phyloP scores from a whole-genome alignment of 345 rosid species.

The Salix suchowensis region DNA sequence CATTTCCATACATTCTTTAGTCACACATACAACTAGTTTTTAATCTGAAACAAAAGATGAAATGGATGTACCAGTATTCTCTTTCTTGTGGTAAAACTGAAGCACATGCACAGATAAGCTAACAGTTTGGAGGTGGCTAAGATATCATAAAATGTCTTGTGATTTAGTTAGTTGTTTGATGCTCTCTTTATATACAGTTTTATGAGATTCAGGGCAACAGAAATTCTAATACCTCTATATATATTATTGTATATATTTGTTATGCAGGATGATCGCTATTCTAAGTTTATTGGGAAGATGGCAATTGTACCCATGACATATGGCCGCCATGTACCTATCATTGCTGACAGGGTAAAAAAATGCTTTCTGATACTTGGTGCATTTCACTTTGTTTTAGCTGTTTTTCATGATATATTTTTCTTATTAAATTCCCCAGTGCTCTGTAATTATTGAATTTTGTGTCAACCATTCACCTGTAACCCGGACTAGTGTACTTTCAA shows the following conservation, averaged over 20 bases:
- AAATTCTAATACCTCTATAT: not conserved
- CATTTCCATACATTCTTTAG: not conserved
- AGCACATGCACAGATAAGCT: not conserved
- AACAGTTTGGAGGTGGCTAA: not conserved
- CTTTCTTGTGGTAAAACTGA: not conserved
- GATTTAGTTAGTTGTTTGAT: not conserved
- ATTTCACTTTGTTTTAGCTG: not conserved
- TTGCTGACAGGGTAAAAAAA: constrained; percentile 66
- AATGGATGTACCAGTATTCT: not conserved
- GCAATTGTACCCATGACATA: constrained; percentile 98
- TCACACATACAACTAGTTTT: not conserved
- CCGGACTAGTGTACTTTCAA: not conserved
- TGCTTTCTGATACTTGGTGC: not conserved
- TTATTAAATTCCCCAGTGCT: not conserved
- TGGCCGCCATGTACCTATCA: constrained; percentile 94
- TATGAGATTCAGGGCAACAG: not conserved
- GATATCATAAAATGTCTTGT: not conserved
- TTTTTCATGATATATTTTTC: not conserved
- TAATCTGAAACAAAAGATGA: not conserved
- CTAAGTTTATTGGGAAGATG: constrained; percentile 75
- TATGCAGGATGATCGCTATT: constrained; percentile 80
- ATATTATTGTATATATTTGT: not conserved
- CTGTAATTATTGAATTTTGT: no score
- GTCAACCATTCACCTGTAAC: no score
- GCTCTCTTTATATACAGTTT: not conserved